Evolutionary conservation across 768 basidiomycete species (phyloP), one percentile per base, ranked within the genome.

Genomic region (Trametes maxima): DNA sequence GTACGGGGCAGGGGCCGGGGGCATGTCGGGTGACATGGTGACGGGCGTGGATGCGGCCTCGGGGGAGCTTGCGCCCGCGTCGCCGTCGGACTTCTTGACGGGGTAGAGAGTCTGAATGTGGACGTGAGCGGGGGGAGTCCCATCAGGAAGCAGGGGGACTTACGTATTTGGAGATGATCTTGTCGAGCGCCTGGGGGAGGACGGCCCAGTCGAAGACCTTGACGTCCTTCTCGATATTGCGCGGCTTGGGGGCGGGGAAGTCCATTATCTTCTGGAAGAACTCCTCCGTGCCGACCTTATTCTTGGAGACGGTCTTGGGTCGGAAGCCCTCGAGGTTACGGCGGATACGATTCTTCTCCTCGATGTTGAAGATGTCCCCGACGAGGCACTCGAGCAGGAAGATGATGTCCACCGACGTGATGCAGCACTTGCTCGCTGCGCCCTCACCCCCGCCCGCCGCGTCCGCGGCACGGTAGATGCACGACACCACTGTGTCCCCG

Each of bases 261-360:
- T 91, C 87, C 96, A 99, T 98, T 77, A 99, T 95, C 66, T 87
- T 82, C 76, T 91, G 87, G 82, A 98, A 99, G 73, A 98, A 93
- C n/a, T 83, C 79, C 67, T 92, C 91, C 59, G 84, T 88, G 12
- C 87, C 89, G 0, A 82, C 77, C 66, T 92, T 90, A 71, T 85
- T 84, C 78, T 97, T 99, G 28, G 90, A 90, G 3, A 98, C 87
- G 0, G 95, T 97, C 56, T 85, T 89, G 1, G 96, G 96, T 53
- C 88, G 82, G 70, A 97, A 89, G 24, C 92, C 93, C 73, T 99
- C 95, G 33, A 99, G 79, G 74, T 98, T 98, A 58, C 95, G 83
- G 63, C 96, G 81, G 68, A 98, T 96, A 54, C 96, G 82, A 69
- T 98, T 98, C 82, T 96, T 98, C 80, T 98, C 96, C 74, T 97